Base-by-base conservation (phyloP, 2,329 filamentous ascomycete genomes). In the Sclerotinia spermophila region DNA sequence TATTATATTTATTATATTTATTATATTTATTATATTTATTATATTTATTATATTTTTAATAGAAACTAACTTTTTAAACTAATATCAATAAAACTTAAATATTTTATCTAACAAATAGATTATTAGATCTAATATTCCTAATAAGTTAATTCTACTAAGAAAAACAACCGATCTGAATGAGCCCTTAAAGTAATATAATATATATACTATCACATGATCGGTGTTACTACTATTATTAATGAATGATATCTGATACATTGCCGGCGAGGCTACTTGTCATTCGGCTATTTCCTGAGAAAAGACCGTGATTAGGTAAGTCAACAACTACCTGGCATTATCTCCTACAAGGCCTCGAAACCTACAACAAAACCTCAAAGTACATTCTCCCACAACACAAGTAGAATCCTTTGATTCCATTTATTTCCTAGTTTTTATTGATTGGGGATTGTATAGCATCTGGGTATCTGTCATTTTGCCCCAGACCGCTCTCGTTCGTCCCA, bases 281-380 rank as follows among this genome's bases (percentile, higher is more conserved):
- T 70, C 68, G 68, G 68, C 40, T 70, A 70, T 70, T 70, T 70
- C 65, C 33, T 38, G 21, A 8, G 11, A 4, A 60, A 40, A 51
- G 24, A n/a, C 60, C 48, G 48, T 45, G 48, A 62, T 70, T 70
- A 70, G 48, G 60, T 70, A 70, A 70, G 68, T 53, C 60, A 58
- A 48, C 30, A 68, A 70, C 67, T 69, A 69, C 68, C 68, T 70
- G 68, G 68, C 68, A 70, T 70, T 66, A 70, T 70, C 61, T 70
- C 68, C 45, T 35, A 40, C 38, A 10, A 40, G 35, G 15, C 33
- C 62, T 53, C n/a, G 48, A 53, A 10, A 53, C 33, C 5, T 30
- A 24, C 33, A 66, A 53, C 62, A 27, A 65, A 53, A 27, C 45
- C 35, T 66, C 24, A 40, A 66, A 66, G 40, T 40, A 53, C 35